phyloP scores from a whole-genome alignment of 2,329 filamentous ascomycete species.

The Dothideomycetes sp. region DNA sequence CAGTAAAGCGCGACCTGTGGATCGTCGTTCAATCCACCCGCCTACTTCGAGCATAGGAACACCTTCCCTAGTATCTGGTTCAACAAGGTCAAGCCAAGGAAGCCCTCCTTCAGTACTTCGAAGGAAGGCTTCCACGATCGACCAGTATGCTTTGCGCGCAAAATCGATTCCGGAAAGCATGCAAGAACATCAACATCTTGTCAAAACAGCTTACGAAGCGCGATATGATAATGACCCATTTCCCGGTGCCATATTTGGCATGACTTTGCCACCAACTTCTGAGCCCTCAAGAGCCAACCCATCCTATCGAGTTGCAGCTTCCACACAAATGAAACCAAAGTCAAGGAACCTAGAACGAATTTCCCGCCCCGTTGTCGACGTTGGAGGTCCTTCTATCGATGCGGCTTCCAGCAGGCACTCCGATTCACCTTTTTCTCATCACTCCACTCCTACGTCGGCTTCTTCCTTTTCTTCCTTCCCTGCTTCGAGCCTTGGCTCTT shows the following conservation, averaged over 20 bases:
- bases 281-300: neutral
- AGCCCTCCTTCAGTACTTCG: constrained; percentile 37
- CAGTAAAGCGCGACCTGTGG: constrained; percentile 2
- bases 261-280: constrained; percentile 8
- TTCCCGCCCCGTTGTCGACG: neutral
- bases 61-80: constrained; percentile 41
- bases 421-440: constrained; percentile 67
- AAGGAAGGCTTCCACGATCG: constrained; percentile 37
- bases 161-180: constrained; percentile 13
- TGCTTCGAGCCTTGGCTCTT: constrained; percentile 14
- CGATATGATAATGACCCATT: constrained; percentile 9
- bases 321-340: neutral
- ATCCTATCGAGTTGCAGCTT: neutral
- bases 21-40: constrained; percentile 1
- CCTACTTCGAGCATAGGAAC: constrained; percentile 28
- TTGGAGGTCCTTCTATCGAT: neutral
- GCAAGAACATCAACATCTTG: constrained; percentile 17
- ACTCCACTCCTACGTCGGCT: constrained; percentile 69
- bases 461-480: constrained; percentile 64
- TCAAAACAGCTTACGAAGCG: neutral
- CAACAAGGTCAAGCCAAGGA: constrained; percentile 38
- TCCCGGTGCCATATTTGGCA: constrained; percentile 11
- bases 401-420: constrained; percentile 61
- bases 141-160: constrained; percentile 24
- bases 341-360: neutral